Evolutionary conservation across 306 rosid species (phyloP), one percentile per base, ranked within the genome.

Genomic region (Senna siamea): DNA sequence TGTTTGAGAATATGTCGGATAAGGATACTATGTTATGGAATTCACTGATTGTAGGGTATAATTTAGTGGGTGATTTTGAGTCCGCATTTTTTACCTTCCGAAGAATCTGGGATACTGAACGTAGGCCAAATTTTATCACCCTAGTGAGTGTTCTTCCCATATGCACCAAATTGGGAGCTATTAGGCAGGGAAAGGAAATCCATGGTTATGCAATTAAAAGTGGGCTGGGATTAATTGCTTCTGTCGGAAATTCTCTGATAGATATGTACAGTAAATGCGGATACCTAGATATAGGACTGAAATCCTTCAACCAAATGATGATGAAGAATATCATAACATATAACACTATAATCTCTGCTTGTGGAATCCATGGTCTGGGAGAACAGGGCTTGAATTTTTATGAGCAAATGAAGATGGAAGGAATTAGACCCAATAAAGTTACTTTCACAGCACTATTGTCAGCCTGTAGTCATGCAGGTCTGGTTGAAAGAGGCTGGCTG

Each of bases 211-310:
- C 79, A 53, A 85, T 68, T 11, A 78, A 58, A 79, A 85, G 76
- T 53, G 68, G 76, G 28, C 30, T 78, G 52, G 75, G 51, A 41
- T 69, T 18, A 56, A 73, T 63, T 38, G 55, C 55, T 72, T 72
- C 75, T 4, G 71, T 85, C 48, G 86, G 80, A 56, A 81, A 85
- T 47, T 81, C 84, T 50, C 72, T 81, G 19, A 72, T 81, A 22
- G 88, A 85, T 28, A 78, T 81, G 86, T 85, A 78, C 75, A 76
- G 82, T 65, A 85, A 81, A 76, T 81, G 82, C 0, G 86, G 88
- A 52, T 67, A 62, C 78, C 78, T 85, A 9, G 86, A 85, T 56
- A 79, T 75, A 4, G 82, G 75, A 54, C 57, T 67, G 62, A 81
- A 78, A 64, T 67, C 81, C 61, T 85, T 81, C 60, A 61, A 85